A percentile compares a stretch with the other conserved stretches of the same genome.
These are phyloP conservation scores for Stemphylium lycopersici DNA, from an alignment of 2,329 filamentous ascomycete species.

Conservation along the genomic window DNA sequence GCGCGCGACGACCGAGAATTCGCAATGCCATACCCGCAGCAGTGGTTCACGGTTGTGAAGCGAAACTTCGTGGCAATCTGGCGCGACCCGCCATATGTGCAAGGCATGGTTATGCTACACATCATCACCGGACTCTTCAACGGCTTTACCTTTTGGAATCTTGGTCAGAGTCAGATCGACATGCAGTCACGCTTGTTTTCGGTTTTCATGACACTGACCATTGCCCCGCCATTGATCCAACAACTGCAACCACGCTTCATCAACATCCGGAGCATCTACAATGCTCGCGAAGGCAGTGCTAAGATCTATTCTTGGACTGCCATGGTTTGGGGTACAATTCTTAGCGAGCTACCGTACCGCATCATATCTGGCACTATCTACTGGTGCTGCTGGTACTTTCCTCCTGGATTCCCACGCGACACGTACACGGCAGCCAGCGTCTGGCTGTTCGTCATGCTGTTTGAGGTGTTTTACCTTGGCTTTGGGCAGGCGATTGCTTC, in stretches of 20 bases:
- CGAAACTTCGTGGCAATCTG: constrained; percentile 65
- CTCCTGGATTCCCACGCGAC: constrained; percentile 59
- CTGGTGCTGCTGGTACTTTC: constrained; percentile 61
- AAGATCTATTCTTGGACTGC: constrained; percentile 82
- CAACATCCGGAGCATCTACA: constrained; percentile 69
- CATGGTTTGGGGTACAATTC: constrained; percentile 68
- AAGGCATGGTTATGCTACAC: constrained; percentile 56
- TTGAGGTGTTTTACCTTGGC: constrained; percentile 69
- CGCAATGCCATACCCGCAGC: constrained; percentile 52
- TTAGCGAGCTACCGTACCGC: constrained; percentile 74
- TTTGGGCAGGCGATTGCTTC: constrained; percentile 72
- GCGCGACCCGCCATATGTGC: constrained; percentile 71
- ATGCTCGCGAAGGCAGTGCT: constrained; percentile 73
- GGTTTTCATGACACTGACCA: constrained; percentile 77
- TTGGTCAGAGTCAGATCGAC: constrained; percentile 50
- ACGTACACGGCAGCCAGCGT: constrained; percentile 66
- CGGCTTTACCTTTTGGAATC: constrained; percentile 57
- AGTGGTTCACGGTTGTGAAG: constrained; percentile 51
- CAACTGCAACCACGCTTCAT: constrained; percentile 78
- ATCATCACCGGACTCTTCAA: constrained; percentile 59
- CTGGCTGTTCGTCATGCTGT: constrained; percentile 69
- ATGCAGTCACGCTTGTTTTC: constrained; percentile 71
- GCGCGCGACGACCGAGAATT: constrained; percentile 53
- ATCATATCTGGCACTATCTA: constrained; percentile 70
- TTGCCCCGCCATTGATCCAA: constrained; percentile 75